Conservation (phyloP, 768 basidiomycete species). For the Pulveroboletus sp. region DNA sequence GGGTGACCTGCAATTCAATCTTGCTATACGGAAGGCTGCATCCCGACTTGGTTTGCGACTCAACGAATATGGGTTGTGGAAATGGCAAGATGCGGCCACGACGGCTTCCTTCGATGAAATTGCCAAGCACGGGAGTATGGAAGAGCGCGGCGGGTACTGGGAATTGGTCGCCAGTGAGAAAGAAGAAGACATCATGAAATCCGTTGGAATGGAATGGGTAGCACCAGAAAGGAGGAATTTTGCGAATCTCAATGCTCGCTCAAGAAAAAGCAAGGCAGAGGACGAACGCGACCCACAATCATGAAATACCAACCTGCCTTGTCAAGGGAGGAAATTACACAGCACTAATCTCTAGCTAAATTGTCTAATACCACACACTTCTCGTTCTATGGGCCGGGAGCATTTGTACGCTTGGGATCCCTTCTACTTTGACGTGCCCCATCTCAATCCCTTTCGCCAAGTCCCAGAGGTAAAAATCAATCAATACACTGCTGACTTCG, state of each 20-base stretch:
- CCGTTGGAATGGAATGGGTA: slow-evolving; percentile 26
- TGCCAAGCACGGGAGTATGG: slow-evolving; percentile 3
- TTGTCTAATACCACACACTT: slow-evolving; percentile 76
- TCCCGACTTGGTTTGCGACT: slow-evolving; percentile 44
- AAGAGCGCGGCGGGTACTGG: slow-evolving; percentile 19
- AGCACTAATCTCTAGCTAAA: slow-evolving; percentile 12
- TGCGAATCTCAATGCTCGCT: slow-evolving; percentile 7
- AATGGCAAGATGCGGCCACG: slow-evolving; percentile 34
- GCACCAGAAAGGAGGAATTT: slow-evolving; percentile 27
- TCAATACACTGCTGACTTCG: slow-evolving; percentile 67
- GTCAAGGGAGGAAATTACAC: slow-evolving; percentile 1
- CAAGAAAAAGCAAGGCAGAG: slow-evolving; percentile 1
- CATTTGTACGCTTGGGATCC: slow-evolving; percentile 50
- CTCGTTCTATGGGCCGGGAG: slow-evolving; percentile 75
- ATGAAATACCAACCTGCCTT: slow-evolving; percentile 1
- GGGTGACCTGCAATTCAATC: slow-evolving; percentile 50
- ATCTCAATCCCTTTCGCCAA: slow-evolving; percentile 70
- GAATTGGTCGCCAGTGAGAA: slow-evolving; percentile 21
- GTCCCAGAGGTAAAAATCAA: slow-evolving; percentile 93
- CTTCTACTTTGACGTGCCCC: slow-evolving; percentile 57
- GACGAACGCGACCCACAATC: too few species aligned
- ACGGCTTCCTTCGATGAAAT: not conserved
- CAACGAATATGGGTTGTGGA: slow-evolving; percentile 65
- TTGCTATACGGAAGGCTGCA: slow-evolving; percentile 42
- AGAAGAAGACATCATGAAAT: slow-evolving; percentile 26